A percentile compares a stretch with the other conserved stretches of the same genome.
Conservation (phyloP, 2,329 filamentous ascomycete species). For the Colletotrichum coccodes region DNA sequence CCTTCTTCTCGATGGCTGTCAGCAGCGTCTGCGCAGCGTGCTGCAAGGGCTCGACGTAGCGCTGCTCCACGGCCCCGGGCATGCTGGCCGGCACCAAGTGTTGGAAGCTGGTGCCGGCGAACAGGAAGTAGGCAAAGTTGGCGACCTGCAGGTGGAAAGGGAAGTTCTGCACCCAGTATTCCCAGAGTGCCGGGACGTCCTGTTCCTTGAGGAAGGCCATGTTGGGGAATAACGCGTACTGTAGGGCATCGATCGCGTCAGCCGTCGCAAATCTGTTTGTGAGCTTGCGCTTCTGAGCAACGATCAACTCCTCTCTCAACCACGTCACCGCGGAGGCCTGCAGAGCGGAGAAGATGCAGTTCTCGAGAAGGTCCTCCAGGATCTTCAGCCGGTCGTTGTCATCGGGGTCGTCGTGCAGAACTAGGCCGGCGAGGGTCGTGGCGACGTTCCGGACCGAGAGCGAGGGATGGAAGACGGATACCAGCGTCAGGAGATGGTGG, state of each 20-base stretch:
- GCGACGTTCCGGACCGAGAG: constrained; percentile 65
- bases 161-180: constrained; percentile 60
- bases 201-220: constrained; percentile 57
- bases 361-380: constrained; percentile 72
- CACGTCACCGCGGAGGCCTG: constrained; percentile 72
- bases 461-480: constrained; percentile 66
- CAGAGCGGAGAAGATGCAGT: constrained; percentile 70
- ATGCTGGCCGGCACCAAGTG: constrained; percentile 65
- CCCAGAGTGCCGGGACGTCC: constrained; percentile 53
- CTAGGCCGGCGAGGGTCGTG: constrained; percentile 60
- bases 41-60: constrained; percentile 66
- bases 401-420: constrained; percentile 69
- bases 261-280: constrained; percentile 57
- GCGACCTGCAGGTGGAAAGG: constrained; percentile 68
- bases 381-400: constrained; percentile 69
- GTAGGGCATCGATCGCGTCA: constrained; percentile 67
- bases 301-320: constrained; percentile 71
- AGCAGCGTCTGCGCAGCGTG: constrained; percentile 51
- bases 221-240: constrained; percentile 70
- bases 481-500: constrained; percentile 67
- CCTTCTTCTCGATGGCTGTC: constrained; percentile 44
- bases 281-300: constrained; percentile 47
- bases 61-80: constrained; percentile 65
- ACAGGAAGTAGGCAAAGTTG: constrained; percentile 70
- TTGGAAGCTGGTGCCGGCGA: constrained; percentile 54